Evolutionary conservation across 495 filamentous ascomycete species (phyloP).

Genomic region (Trichoderma erinaceum): DNA sequence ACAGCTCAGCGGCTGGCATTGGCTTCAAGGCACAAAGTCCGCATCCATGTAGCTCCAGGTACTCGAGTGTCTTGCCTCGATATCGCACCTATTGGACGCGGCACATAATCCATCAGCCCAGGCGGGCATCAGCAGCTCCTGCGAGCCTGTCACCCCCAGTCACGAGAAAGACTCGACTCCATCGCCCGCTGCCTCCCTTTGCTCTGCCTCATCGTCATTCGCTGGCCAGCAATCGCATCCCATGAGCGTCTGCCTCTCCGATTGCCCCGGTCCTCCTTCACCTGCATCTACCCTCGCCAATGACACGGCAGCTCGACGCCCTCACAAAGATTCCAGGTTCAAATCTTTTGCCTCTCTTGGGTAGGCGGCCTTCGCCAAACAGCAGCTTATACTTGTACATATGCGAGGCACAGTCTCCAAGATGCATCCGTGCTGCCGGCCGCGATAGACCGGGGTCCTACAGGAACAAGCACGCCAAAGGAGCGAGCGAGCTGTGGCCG

Average conservation of each 20-base stretch:
- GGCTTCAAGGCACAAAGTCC: too few relatives aligned
- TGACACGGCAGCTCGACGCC: background rate
- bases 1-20: too few relatives aligned
- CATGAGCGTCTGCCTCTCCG: background rate
- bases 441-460: background rate
- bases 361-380: background rate
- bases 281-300: slow-evolving; percentile 2
- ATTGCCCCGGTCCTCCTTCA: background rate
- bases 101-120: background rate
- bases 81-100: too few relatives aligned
- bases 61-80: too few relatives aligned
- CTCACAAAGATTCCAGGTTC: background rate
- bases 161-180: background rate
- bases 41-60: too few relatives aligned
- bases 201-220: background rate
- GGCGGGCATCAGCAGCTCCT: background rate
- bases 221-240: slow-evolving; percentile 1
- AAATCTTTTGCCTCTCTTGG: background rate
- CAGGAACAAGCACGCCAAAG: background rate
- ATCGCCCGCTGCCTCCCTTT: background rate
- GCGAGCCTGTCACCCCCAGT: background rate
- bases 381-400: background rate
- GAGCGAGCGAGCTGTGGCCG: background rate
- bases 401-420: slow-evolving; percentile 5
- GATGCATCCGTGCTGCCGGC: background rate